phyloP scores from a whole-genome alignment of 1,139 yeast genomes.

The Yamadazyma blattariae region DNA sequence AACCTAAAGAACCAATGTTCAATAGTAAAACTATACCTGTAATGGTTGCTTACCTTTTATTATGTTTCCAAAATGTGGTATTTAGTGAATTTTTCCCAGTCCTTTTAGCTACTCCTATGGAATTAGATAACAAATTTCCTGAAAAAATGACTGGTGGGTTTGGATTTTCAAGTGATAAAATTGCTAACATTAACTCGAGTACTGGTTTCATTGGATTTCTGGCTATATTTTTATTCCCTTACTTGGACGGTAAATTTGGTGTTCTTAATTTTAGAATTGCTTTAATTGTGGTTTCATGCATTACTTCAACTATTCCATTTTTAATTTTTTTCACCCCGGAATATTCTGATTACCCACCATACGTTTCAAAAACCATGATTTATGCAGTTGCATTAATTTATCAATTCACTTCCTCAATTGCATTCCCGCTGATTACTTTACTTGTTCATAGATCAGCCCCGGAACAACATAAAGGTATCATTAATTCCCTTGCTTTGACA shows the following conservation, averaged over 20 bases:
- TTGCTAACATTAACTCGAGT: slow-evolving; percentile 52
- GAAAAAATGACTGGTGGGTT: slow-evolving; percentile 25
- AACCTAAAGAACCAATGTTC: too few species aligned
- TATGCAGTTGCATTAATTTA: slow-evolving; percentile 22
- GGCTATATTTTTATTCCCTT: slow-evolving; percentile 51
- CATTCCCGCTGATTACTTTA: slow-evolving; percentile 17
- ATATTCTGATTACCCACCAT: slow-evolving; percentile 20
- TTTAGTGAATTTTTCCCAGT: slow-evolving; percentile 59
- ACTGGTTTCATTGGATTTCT: slow-evolving; percentile 57
- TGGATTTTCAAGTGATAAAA: slow-evolving; percentile 35
- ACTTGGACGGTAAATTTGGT: slow-evolving; percentile 48
- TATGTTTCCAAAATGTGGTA: slow-evolving; percentile 43
- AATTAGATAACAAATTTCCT: slow-evolving; percentile 30
- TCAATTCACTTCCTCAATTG: slow-evolving; percentile 31
- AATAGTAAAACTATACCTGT: neutral
- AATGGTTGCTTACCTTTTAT: slow-evolving; percentile 8
- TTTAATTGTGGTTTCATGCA: slow-evolving; percentile 32
- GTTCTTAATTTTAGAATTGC: slow-evolving; percentile 46
- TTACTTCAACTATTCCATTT: slow-evolving; percentile 33
- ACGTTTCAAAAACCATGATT: slow-evolving; percentile 22
- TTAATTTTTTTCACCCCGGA: slow-evolving; percentile 40
- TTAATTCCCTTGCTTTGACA: slow-evolving; percentile 48
- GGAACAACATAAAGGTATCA: slow-evolving; percentile 44
- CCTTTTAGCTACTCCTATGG: slow-evolving; percentile 45
- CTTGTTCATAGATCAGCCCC: slow-evolving; percentile 47